phyloP scores from a whole-genome alignment of 139 green algal genomes.

The Chlorella sp. region DNA sequence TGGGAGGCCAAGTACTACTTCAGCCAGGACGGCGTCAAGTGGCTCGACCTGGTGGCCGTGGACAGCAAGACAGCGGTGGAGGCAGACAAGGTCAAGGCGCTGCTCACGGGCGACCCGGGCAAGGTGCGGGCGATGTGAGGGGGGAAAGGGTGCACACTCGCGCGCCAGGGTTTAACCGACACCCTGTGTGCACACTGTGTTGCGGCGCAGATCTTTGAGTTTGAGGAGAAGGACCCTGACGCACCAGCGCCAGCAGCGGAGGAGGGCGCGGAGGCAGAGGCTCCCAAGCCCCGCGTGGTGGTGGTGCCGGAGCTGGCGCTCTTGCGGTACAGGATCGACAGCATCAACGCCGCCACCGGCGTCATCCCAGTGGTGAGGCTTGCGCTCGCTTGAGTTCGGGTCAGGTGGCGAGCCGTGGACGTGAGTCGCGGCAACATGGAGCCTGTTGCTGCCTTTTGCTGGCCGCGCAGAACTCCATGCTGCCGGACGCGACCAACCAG shows the following conservation, averaged over 20 bases:
- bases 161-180: too few relatives aligned
- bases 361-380: slow-evolving; percentile 45
- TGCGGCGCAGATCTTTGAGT: slow-evolving; percentile 21
- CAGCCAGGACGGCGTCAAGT: slow-evolving; percentile 63
- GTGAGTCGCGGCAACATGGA: too few relatives aligned
- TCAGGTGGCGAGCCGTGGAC: too few relatives aligned
- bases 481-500: slow-evolving; percentile 45
- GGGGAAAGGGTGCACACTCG: too few relatives aligned
- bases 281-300: slow-evolving; percentile 14
- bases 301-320: slow-evolving; percentile 33
- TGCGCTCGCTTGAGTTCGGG: too few relatives aligned
- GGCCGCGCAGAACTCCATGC: slow-evolving; percentile 28
- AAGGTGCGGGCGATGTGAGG: slow-evolving; percentile 16
- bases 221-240: slow-evolving; percentile 32
- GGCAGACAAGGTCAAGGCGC: slow-evolving; percentile 14
- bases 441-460: not conserved
- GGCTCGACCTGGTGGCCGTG: slow-evolving; percentile 53
- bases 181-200: too few relatives aligned
- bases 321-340: slow-evolving; percentile 36
- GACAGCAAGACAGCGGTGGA: slow-evolving; percentile 23
- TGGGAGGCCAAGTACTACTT: slow-evolving; percentile 60
- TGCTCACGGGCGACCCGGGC: slow-evolving; percentile 32
- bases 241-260: slow-evolving; percentile 15
- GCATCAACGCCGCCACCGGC: slow-evolving; percentile 27
- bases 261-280: slow-evolving; percentile 13